Evolutionary conservation across 805 yeast species (phyloP).

Genomic region (Wickerhamia fluorescens): DNA sequence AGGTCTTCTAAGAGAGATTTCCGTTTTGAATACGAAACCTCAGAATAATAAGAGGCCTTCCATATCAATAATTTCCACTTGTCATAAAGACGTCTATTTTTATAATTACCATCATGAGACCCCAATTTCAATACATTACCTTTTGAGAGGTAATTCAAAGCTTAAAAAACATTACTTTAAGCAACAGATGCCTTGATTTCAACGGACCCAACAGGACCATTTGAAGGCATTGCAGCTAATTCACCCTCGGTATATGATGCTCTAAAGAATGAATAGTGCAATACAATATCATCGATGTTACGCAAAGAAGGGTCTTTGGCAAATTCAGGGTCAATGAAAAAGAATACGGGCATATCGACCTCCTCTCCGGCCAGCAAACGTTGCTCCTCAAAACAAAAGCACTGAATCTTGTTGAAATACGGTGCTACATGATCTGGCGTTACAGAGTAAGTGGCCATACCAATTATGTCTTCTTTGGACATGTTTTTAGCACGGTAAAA

Average conservation of each 20-base stretch:
- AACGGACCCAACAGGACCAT: too few relatives aligned
- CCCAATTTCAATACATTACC: too few relatives aligned
- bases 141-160: too few relatives aligned
- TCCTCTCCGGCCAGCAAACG: slow-evolving; percentile 91
- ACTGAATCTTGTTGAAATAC: slow-evolving; percentile 93
- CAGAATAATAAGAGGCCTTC: too few relatives aligned
- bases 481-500: slow-evolving; percentile 87
- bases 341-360: slow-evolving; percentile 97
- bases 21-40: too few relatives aligned
- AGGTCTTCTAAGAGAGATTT: too few relatives aligned
- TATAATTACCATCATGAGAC: too few relatives aligned
- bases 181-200: too few relatives aligned
- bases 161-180: too few relatives aligned
- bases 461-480: slow-evolving; percentile 84
- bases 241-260: slow-evolving; percentile 41
- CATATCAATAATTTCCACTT: too few relatives aligned
- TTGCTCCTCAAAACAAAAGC: slow-evolving; percentile 98
- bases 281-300: slow-evolving; percentile 79
- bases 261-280: slow-evolving; percentile 89
- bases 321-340: slow-evolving; percentile 93
- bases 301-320: slow-evolving; percentile 90
- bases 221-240: slow-evolving; percentile 34
- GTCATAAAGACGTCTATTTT: too few relatives aligned
- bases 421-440: slow-evolving; percentile 96
- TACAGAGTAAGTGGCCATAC: slow-evolving; percentile 97